phyloP scores from a whole-genome alignment of 192 early-diverging fungal species.

The Phycomyces blakesleeanus region DNA sequence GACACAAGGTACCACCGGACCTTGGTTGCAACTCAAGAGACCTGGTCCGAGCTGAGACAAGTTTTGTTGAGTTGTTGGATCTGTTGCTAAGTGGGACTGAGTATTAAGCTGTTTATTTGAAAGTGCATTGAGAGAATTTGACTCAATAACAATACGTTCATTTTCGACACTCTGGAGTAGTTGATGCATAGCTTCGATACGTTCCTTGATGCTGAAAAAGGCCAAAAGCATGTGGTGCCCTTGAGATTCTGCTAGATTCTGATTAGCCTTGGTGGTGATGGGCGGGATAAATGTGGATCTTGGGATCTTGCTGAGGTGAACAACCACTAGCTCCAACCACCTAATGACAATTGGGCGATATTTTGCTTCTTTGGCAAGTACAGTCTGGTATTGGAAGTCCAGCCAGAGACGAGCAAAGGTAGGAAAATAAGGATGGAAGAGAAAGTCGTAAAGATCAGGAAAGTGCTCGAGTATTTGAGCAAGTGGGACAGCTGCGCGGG shows the following conservation, averaged over 20 bases:
- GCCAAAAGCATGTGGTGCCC: not conserved
- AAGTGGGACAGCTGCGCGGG: not conserved
- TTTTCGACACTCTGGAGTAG: not conserved
- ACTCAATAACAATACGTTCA: not conserved
- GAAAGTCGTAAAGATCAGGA: conserved; percentile 10
- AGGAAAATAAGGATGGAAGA: conserved; percentile 9
- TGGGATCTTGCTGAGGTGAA: not conserved
- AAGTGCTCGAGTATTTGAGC: conserved; percentile 4
- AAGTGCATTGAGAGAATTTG: too few relatives aligned
- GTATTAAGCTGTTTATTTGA: too few relatives aligned
- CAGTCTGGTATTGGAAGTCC: conserved; percentile 9
- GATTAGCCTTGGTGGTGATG: too few relatives aligned
- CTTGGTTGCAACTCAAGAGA: too few relatives aligned
- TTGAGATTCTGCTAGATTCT: conserved; percentile 1
- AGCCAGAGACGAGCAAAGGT: conserved; percentile 12
- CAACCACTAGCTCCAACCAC: not conserved
- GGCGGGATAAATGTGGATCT: not conserved
- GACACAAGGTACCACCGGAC: too few relatives aligned
- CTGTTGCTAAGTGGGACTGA: too few relatives aligned
- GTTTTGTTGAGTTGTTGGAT: too few relatives aligned
- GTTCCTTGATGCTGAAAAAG: not conserved
- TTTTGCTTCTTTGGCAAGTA: not conserved
- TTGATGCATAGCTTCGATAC: not conserved
- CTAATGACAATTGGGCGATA: not conserved
- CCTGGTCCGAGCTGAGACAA: too few relatives aligned